Base-by-base conservation (phyloP, 805 yeast species). In the Danielia oregonensis region DNA sequence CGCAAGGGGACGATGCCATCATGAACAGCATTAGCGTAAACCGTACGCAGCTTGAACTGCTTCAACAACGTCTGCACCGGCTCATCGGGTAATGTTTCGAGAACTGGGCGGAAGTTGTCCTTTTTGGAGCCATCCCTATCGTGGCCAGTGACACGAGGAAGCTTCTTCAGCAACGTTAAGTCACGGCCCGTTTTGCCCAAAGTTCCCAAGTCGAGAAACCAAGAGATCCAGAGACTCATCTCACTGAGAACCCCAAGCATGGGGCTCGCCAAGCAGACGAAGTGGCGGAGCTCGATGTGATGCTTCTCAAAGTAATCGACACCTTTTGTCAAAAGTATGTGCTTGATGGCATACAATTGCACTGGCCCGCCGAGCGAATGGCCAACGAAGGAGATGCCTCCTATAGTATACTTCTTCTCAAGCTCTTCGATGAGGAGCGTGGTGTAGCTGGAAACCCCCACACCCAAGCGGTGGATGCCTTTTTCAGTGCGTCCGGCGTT, bases 1-100 rank as follows among this genome's bases (percentile, higher is more conserved):
- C 74, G 48, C 21, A 68, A 51, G 2, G 74, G 74, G 1, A 66
- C 72, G 14, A 68, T 67, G 2, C 74, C 74, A 40, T 68, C 74
- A 36, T 67, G 66, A 11, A 68, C 52, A 4, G 70, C 68, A 43
- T 68, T 68, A 12, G 74, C 72, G 42, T 68, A 68, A 4, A 66
- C 41, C 2, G 69, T 61, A 24, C 66, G 54, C 39, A 55, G 57
- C 18, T 49, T 47, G 34, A 68, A 68, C 29, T 43, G 32, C 4
- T 35, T 42, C 18, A 68, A 39, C 29, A 60, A 58, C 4, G 44
- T 29, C 27, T 52, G 61, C n/a, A 67, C 46, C 12, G 70, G 68
- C 25, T 61, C 65, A 27, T 60, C 64, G 3, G 74, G 74, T 7
- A 68, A 49, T 5, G 52, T 47, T 30, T 65, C 69, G n/a, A 68